Evolutionary conservation across 139 green algal species (phyloP).

Genomic region (Tetraselmis chui): DNA sequence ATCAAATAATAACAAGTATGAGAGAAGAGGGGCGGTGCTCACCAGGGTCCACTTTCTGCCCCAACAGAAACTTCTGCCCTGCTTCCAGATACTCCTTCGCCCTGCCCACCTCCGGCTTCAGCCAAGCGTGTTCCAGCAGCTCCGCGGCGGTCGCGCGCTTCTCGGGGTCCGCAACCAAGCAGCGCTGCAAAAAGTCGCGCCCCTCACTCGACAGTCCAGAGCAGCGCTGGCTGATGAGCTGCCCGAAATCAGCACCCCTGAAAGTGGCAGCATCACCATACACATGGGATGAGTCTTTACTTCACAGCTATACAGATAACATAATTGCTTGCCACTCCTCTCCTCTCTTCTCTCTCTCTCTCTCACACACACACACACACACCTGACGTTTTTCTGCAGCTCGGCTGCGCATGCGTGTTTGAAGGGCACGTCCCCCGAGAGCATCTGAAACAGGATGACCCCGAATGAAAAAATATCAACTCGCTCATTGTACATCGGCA

Average conservation of each 20-base stretch:
- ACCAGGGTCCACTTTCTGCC: no score
- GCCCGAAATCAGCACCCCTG: not conserved
- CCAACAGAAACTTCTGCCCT: not conserved
- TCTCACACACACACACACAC: no score
- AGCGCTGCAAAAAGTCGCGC: not conserved
- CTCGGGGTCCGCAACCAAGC: not conserved
- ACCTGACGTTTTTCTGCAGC: not conserved
- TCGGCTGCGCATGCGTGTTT: not conserved
- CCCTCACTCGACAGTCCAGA: not conserved
- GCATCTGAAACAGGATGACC: not conserved
- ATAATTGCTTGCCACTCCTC: no score
- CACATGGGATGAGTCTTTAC: no score
- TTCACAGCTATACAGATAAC: no score
- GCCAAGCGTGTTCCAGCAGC: not conserved
- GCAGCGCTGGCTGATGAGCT: not conserved
- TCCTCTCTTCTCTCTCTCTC: no score
- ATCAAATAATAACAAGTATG: no score
- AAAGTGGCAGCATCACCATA: no score
- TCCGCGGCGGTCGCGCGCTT: not conserved
- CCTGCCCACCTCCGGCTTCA: not conserved
- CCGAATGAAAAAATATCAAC: not conserved
- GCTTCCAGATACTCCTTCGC: not conserved
- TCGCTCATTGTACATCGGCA: not conserved
- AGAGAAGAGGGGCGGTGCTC: no score
- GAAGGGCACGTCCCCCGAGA: not conserved